Conservation (phyloP, 345 rosid genomes). For the Zanthoxylum bungeanum region DNA sequence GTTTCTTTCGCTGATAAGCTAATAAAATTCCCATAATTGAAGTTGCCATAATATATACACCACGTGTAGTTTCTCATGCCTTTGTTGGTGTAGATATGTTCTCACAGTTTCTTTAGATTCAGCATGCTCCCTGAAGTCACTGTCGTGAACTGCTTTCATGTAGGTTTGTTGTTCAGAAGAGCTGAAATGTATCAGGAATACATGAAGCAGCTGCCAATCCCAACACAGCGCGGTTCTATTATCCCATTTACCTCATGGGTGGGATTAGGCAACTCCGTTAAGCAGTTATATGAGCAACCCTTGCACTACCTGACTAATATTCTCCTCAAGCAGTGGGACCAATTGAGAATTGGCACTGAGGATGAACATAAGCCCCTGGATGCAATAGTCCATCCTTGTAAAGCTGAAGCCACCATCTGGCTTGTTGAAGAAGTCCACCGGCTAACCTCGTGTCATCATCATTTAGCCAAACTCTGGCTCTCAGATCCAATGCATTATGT, state of each 20-base stretch:
- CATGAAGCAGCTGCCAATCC: conserved; percentile 68
- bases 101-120: background rate
- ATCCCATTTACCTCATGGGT: conserved; percentile 78
- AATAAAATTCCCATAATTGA: background rate
- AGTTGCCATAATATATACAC: background rate
- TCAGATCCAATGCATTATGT: conserved; percentile 56
- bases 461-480: conserved; percentile 63
- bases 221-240: conserved; percentile 59
- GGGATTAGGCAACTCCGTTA: conserved; percentile 71
- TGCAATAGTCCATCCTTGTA: conserved; percentile 61
- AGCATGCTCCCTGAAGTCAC: background rate
- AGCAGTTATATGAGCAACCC: conserved; percentile 73
- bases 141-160: conserved; percentile 10
- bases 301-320: conserved; percentile 83
- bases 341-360: conserved; percentile 46
- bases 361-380: conserved; percentile 55
- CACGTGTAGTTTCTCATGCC: background rate
- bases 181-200: conserved; percentile 84
- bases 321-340: conserved; percentile 70
- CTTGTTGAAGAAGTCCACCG: conserved; percentile 82
- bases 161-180: conserved; percentile 41
- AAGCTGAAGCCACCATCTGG: conserved; percentile 91
- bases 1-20: background rate
- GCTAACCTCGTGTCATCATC: conserved; percentile 51
- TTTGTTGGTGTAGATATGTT: background rate